Percentiles rank a stretch among this genome's conserved stretches.
Evolutionary conservation across 2,329 filamentous ascomycete genomes (phyloP).

Genomic region (Verticillium nubilum): DNA sequence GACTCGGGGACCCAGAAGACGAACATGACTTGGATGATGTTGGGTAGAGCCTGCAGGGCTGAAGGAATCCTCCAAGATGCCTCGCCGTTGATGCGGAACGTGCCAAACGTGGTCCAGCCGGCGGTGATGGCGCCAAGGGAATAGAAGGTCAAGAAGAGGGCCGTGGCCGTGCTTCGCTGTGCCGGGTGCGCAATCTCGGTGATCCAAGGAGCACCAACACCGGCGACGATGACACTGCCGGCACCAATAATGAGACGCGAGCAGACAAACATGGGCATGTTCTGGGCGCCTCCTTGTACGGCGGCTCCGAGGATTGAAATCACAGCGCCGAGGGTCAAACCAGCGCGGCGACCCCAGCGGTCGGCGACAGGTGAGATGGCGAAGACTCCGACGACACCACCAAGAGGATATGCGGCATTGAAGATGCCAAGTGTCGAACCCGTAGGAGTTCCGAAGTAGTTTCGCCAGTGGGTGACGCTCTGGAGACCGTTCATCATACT

Average conservation of each 20-base stretch:
- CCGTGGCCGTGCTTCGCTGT: constrained; percentile 26
- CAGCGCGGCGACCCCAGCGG: not conserved
- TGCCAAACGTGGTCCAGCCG: constrained; percentile 36
- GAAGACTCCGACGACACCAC: not conserved
- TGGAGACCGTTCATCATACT: not conserved
- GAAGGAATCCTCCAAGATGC: constrained; percentile 29
- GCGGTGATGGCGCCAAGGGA: constrained; percentile 29
- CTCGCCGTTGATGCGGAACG: constrained; percentile 28
- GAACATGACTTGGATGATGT: constrained; percentile 23
- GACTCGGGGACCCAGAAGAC: constrained; percentile 55
- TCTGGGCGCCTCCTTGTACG: constrained; percentile 35
- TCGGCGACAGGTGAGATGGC: not conserved
- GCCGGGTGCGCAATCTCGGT: constrained; percentile 26
- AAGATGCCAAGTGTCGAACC: not conserved
- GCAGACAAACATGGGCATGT: constrained; percentile 37
- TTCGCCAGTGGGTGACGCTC: not conserved
- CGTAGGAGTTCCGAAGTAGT: not conserved
- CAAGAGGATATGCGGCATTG: not conserved
- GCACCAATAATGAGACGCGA: constrained; percentile 20
- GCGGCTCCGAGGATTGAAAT: constrained; percentile 23
- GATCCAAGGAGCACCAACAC: not conserved
- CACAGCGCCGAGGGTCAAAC: not conserved
- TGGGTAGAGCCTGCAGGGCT: constrained; percentile 24
- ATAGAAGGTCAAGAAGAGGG: constrained; percentile 27
- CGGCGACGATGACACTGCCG: not conserved